These are phyloP conservation scores for Pholiota conissans DNA, from an alignment of 768 basidiomycete species.

Conservation along the genomic window DNA sequence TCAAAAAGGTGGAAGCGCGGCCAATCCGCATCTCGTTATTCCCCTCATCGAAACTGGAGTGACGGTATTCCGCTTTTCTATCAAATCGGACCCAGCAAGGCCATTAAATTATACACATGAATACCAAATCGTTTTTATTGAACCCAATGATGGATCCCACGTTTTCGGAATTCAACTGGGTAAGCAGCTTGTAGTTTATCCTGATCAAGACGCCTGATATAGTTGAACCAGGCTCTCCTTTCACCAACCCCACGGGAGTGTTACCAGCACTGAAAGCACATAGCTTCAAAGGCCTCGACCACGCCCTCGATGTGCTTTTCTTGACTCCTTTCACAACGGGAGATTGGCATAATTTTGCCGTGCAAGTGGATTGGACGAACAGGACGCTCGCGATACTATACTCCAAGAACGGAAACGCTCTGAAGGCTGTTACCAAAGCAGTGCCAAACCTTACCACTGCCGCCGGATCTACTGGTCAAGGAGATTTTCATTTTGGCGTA, in stretches of 20 bases:
- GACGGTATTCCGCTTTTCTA: conserved; percentile 49
- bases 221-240: conserved; percentile 50
- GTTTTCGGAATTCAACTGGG: conserved; percentile 62
- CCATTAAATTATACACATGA: conserved; percentile 58
- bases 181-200: conserved; percentile 20
- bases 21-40: conserved; percentile 29
- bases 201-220: neutral
- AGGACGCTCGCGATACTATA: conserved; percentile 52
- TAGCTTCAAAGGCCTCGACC: conserved; percentile 56
- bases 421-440: conserved; percentile 42
- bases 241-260: conserved; percentile 48
- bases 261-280: conserved; percentile 44
- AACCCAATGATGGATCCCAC: conserved; percentile 59
- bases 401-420: conserved; percentile 38
- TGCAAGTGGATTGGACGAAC: conserved; percentile 55
- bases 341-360: conserved; percentile 62
- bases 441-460: conserved; percentile 40
- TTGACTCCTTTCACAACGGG: conserved; percentile 39
- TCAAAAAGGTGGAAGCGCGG: conserved; percentile 36
- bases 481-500: conserved; percentile 63
- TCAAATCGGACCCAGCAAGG: conserved; percentile 29
- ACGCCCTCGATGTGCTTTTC: conserved; percentile 52
- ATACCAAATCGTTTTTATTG: conserved; percentile 65
- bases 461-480: conserved; percentile 45
- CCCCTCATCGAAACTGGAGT: conserved; percentile 41